Evolutionary conservation across 2,329 filamentous ascomycete genomes (phyloP).

Genomic region (Myriosclerotinia curreyana): DNA sequence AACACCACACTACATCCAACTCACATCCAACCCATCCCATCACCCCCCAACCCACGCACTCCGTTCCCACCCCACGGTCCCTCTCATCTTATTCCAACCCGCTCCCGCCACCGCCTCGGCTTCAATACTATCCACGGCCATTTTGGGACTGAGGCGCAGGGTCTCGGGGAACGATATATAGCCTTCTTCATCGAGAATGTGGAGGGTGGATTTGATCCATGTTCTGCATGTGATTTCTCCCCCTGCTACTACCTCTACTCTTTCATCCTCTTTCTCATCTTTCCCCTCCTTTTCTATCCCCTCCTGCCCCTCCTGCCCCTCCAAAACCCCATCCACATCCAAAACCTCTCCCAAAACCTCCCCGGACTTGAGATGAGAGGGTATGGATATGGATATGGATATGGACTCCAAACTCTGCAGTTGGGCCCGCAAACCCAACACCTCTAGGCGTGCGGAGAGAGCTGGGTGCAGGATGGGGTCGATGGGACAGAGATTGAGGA

Average conservation of each 20-base stretch:
- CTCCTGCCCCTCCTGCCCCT: too few species aligned
- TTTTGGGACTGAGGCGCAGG: conserved; percentile 18
- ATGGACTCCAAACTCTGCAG: background rate
- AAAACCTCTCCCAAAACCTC: background rate
- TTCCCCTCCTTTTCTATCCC: background rate
- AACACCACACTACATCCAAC: background rate
- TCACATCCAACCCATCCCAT: background rate
- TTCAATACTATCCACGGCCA: background rate
- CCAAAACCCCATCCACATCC: background rate
- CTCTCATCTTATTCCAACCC: conserved; percentile 10
- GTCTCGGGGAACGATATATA: conserved; percentile 7
- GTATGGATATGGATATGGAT: fast-evolving
- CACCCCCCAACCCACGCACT: conserved; percentile 9
- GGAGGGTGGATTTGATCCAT: background rate
- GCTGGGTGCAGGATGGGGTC: background rate
- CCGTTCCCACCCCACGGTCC: conserved; percentile 1
- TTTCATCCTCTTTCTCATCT: background rate
- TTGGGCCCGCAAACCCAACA: background rate
- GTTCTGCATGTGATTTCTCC: background rate
- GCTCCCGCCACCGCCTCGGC: conserved; percentile 4
- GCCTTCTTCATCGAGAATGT: background rate
- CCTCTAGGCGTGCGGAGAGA: background rate
- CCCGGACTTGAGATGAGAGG: background rate
- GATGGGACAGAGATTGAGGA: background rate
- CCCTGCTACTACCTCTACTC: too few species aligned